Evolutionary conservation across 495 filamentous ascomycete species (phyloP), one percentile per base, ranked within the genome.

Genomic region (Penicillium chermesinum): DNA sequence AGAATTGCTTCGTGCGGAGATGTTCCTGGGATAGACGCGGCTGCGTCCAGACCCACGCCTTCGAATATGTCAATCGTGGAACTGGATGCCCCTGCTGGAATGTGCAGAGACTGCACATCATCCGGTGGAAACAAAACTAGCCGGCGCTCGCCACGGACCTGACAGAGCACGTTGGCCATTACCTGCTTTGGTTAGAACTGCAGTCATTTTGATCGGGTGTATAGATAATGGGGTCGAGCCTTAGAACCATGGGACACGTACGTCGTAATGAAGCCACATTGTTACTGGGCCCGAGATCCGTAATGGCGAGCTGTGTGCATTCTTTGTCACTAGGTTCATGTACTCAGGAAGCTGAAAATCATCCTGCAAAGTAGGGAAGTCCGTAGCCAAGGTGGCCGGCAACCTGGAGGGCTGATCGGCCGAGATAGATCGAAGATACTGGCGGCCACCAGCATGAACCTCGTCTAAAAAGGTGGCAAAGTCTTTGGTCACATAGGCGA

Each of bases 181-280:
- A 90, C 87, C 82, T 84, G 18, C n/a, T 10, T 33, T 35, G 14
- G 44, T 57, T 42, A 57, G 38, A n/a, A n/a, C n/a, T 32, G 17
- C 36, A 9, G 21, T 22, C 21, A 27, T 45, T 17, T 25, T 20
- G n/a, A 43, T 48, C 48, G 25, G 10, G 25, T 30, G 25, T 30
- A 30, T 30, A 30, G 25, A 30, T 30, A 4, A 10, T 5, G 25
- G 10, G 10, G 10, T 10, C 10, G 25, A 10, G 10, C 10, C 25
- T 10, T 4, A 30, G 10, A 10, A 30, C 10, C 25, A 10, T 10
- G 5, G 4, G 17, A 32, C 10, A 66, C 77, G 71, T 66, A 87
- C 85, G 64, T 95, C 88, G 70, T 91, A 95, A 63, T 96, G 89
- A 19, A 95, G 72, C 91, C 89, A 96, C 81, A 97, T 88, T 19